Base-by-base conservation (phyloP, 441 rosid genomes). In the Rhodomyrtus psidioides region DNA sequence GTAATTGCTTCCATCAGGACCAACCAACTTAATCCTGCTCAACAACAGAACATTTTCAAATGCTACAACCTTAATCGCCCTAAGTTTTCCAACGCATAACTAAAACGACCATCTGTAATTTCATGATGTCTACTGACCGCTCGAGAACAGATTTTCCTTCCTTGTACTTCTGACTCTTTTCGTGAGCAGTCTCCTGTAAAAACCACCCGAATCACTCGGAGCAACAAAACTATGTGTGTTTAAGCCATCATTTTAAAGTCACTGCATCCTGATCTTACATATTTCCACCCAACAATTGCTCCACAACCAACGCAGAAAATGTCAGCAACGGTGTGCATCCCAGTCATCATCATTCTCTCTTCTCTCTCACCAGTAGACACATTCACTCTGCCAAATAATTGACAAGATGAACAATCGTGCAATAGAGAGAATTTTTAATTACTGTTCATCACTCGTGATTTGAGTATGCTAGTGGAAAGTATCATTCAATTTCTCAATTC, bases 141-240 rank as follows among this genome's bases (percentile, higher is more conserved):
- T 96, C 99, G 2, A 96, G 95, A 81, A 97, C 99, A 0, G 96
- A 97, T 91, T 97, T 97, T 65, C 99, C 99, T 93, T 97, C 99
- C 94, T 97, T 97, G 95, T 97, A 97, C 93, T 96, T 97, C 92
- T 96, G 99, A 90, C 19, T 83, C 95, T 92, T 93, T 82, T 96
- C 98, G 59, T 93, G 94, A 46, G 99, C 99, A 89, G 88, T 87
- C 87, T 94, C 98, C 99, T 97, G 94, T 87, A 90, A 91, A 82
- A 92, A 87, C 84, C 82, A 88, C 86, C 87, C 85, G 17, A 53
- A 81, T 90, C 81, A 90, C 86, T 82, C 86, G 88, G 39, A 51
- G 53, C 83, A 76, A 91, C 85, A 85, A 83, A 49, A 70, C 82
- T 76, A 86, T 51, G 82, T 83, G 82, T 81, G 60, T 65, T 88